Percentiles rank a stretch among this genome's conserved stretches.
phyloP scores from a whole-genome alignment of 139 green algal genomes.

The Tetratostichococcus sp. region DNA sequence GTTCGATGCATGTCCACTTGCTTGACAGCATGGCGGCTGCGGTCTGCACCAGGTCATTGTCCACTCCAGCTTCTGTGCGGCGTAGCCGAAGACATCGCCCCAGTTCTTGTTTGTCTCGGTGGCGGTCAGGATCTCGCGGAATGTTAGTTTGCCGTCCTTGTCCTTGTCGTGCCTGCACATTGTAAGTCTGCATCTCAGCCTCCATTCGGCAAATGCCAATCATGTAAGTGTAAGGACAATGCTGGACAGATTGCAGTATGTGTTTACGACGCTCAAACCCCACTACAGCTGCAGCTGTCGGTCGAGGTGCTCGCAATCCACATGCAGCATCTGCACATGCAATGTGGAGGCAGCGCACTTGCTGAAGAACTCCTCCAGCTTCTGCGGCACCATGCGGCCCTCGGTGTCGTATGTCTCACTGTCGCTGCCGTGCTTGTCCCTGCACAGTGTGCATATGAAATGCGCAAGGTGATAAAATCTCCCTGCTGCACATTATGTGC shows the following conservation, averaged over 20 bases:
- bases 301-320: too few relatives aligned
- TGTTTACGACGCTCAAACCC: too few relatives aligned
- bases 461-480: too few relatives aligned
- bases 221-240: too few relatives aligned
- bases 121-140: constrained; percentile 48
- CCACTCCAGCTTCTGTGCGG: constrained; percentile 37
- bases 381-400: constrained; percentile 67
- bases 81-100: constrained; percentile 25
- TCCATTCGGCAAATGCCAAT: neutral
- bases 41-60: constrained; percentile 26
- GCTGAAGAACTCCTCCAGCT: constrained; percentile 49
- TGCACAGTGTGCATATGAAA: neutral
- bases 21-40: constrained; percentile 33
- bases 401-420: constrained; percentile 58
- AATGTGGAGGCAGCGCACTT: neutral
- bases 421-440: constrained; percentile 62
- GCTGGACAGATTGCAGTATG: neutral
- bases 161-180: constrained; percentile 36
- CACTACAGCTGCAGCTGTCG: neutral
- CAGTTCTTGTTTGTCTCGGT: constrained; percentile 29
- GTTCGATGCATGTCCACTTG: constrained; percentile 2
- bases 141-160: constrained; percentile 50
- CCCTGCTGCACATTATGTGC: too few relatives aligned
- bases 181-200: constrained; percentile 45
- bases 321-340: neutral